phyloP scores from a whole-genome alignment of 768 basidiomycete species.

The Pisolithus tinctorius region DNA sequence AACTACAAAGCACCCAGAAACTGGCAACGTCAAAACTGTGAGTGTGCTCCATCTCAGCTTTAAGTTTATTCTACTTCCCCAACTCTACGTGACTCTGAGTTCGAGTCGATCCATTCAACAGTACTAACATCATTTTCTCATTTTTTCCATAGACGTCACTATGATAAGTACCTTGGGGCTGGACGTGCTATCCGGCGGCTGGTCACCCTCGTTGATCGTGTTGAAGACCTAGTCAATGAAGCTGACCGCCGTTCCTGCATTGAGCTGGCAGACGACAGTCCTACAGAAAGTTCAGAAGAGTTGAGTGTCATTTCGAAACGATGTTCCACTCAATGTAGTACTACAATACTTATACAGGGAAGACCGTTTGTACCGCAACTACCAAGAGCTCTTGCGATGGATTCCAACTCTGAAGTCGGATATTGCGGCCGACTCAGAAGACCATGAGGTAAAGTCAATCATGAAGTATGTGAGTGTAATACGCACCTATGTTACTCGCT shows the following conservation, averaged over 20 bases:
- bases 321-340: too few relatives aligned
- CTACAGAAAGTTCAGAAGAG: too few relatives aligned
- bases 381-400: constrained; percentile 2
- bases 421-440: too few relatives aligned
- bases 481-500: not conserved
- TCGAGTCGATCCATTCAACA: too few relatives aligned
- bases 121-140: too few relatives aligned
- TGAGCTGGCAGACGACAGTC: too few relatives aligned
- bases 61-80: too few relatives aligned
- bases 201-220: not conserved
- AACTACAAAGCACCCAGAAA: not conserved
- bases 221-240: constrained; percentile 9
- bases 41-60: too few relatives aligned
- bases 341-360: too few relatives aligned
- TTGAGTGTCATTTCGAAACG: too few relatives aligned
- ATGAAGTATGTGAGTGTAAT: not conserved
- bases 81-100: too few relatives aligned
- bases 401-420: too few relatives aligned
- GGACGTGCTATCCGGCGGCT: constrained; percentile 1
- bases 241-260: constrained; percentile 1
- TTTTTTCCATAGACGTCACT: not conserved
- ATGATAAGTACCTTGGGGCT: not conserved
- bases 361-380: not conserved
- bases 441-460: not conserved
- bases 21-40: not conserved